A percentile compares a stretch with the other conserved stretches of the same genome.
These are phyloP conservation scores for Paramecium sonneborni DNA, from an alignment of 73 alveolate species.

Conservation along the genomic window DNA sequence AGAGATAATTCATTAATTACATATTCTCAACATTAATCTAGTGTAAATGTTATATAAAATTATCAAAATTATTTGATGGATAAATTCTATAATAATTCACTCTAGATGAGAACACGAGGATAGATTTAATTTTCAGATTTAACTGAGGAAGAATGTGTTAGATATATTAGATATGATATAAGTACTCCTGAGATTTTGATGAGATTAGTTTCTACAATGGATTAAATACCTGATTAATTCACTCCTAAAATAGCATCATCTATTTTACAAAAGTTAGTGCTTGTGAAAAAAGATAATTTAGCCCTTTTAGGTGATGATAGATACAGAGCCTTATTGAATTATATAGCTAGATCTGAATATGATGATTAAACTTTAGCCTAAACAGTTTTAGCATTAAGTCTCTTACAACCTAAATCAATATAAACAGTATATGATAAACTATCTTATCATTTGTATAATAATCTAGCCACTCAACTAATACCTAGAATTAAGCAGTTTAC, in stretches of 20 bases:
- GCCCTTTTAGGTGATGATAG: not conserved
- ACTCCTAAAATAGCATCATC: not conserved
- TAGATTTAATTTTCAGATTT: not conserved
- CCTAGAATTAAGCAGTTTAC: not conserved
- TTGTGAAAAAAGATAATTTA: not conserved
- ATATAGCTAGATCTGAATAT: not conserved
- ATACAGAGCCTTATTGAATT: not conserved
- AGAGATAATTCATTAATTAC: not conserved
- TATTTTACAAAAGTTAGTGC: not conserved
- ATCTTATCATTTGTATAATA: not conserved
- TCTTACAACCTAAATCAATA: not conserved
- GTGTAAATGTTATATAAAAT: not conserved
- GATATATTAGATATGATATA: constrained; percentile 46
- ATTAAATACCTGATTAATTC: not conserved
- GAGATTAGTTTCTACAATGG: not conserved
- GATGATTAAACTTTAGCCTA: not conserved
- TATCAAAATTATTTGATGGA: constrained; percentile 10
- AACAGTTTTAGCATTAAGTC: not conserved
- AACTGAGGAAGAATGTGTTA: constrained; percentile 27
- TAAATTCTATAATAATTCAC: constrained; percentile 47
- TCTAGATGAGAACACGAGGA: constrained; percentile 9
- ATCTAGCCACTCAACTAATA: not conserved
- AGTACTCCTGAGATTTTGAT: not conserved
- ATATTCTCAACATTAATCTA: not conserved
- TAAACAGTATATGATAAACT: not conserved